These are phyloP conservation scores for Venturiaceae sp. DNA, from an alignment of 2,329 filamentous ascomycete species.

Conservation along the genomic window DNA sequence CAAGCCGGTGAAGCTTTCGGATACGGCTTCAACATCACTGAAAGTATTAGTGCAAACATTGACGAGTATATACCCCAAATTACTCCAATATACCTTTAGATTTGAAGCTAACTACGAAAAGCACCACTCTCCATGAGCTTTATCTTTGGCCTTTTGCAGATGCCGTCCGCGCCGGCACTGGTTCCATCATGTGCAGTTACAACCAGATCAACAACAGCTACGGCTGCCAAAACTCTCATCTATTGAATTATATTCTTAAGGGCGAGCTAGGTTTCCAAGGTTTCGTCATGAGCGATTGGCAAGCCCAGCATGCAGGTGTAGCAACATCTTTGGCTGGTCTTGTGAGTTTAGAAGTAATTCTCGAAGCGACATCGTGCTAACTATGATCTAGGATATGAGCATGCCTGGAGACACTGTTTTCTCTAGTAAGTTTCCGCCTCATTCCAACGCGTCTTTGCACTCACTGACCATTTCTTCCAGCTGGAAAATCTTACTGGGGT, in stretches of 20 bases:
- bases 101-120: no score
- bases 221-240: constrained; percentile 69
- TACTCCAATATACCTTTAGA: no score
- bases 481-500: constrained; percentile 68
- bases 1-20: constrained; percentile 48
- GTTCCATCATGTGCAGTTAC: constrained; percentile 52
- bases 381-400: constrained; percentile 59
- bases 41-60: constrained; percentile 50
- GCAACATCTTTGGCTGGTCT: constrained; percentile 71
- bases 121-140: constrained; percentile 52
- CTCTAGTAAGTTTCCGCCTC: no score
- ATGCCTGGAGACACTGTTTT: constrained; percentile 79
- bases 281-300: constrained; percentile 76
- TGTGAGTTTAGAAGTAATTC: neutral
- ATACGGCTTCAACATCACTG: constrained; percentile 53
- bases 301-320: constrained; percentile 75
- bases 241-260: constrained; percentile 74
- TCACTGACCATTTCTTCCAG: no score
- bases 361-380: constrained; percentile 68
- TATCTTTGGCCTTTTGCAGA: constrained; percentile 51
- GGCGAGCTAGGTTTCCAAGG: constrained; percentile 83
- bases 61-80: no score
- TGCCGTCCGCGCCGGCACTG: constrained; percentile 39
- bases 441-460: no score
- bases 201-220: constrained; percentile 76